These are phyloP conservation scores for Entomortierella beljakovae DNA, from an alignment of 192 early-diverging fungal genomes.

Conservation along the genomic window DNA sequence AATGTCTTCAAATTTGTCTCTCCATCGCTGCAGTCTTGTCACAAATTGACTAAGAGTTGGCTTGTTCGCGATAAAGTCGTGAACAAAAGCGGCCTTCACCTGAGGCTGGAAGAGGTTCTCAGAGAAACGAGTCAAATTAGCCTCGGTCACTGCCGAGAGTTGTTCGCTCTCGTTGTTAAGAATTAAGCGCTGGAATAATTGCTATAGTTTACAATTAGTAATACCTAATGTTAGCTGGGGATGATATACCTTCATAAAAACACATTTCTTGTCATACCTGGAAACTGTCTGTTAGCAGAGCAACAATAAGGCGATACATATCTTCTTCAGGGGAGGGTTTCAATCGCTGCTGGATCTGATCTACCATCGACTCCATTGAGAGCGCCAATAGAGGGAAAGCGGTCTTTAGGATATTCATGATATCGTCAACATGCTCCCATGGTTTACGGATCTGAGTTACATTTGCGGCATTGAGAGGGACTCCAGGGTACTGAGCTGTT, in stretches of 20 bases:
- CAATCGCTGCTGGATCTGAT: conserved; percentile 94
- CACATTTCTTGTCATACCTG: conserved; percentile 65
- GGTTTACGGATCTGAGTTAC: conserved; percentile 66
- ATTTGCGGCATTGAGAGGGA: conserved; percentile 28
- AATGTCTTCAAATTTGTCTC: conserved; percentile 90
- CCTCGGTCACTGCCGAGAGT: conserved; percentile 75
- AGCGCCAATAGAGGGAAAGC: conserved; percentile 92
- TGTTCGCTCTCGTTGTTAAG: conserved; percentile 72
- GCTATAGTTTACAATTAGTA: conserved; percentile 48
- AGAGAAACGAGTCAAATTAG: conserved; percentile 90
- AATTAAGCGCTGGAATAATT: conserved; percentile 71
- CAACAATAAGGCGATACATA: conserved; percentile 95
- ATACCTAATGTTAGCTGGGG: background rate
- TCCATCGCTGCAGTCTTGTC: conserved; percentile 90
- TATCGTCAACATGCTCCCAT: conserved; percentile 93
- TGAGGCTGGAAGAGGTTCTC: conserved; percentile 76
- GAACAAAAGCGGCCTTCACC: conserved; percentile 80
- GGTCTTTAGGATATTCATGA: conserved; percentile 95
- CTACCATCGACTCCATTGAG: conserved; percentile 98
- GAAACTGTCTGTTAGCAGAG: conserved; percentile 90
- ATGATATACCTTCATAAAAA: background rate
- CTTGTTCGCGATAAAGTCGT: conserved; percentile 92
- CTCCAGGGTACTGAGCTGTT: conserved; percentile 34
- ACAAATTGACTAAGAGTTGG: conserved; percentile 89
- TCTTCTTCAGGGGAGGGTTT: conserved; percentile 98